Percentiles rank a stretch among this genome's conserved stretches.
These are phyloP conservation scores for Pachysandra terminalis DNA, from an alignment of 164 flowering plant species.

Conservation along the genomic window DNA sequence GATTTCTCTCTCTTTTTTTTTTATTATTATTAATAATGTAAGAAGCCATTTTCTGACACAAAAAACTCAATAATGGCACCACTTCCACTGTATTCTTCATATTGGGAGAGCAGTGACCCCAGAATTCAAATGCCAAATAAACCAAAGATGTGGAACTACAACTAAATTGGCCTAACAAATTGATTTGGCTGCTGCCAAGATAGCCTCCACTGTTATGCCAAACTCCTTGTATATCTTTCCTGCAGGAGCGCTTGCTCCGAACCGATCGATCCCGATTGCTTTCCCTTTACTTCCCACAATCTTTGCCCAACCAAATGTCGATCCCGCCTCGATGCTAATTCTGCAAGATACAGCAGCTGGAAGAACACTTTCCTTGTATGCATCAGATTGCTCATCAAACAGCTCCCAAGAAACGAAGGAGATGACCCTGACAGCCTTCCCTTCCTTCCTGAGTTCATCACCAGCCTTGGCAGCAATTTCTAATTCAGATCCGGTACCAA, in stretches of 20 bases:
- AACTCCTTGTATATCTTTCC: conserved; percentile 86
- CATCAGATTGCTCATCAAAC: conserved; percentile 82
- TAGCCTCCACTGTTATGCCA: conserved; percentile 85
- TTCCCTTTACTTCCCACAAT: conserved; percentile 76
- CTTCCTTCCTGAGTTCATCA: conserved; percentile 83
- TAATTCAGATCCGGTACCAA: conserved; percentile 96
- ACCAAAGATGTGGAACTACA: conserved; percentile 6
- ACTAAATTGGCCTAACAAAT: conserved; percentile 27
- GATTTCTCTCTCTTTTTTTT: conserved; percentile 20
- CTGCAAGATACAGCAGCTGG: conserved; percentile 78
- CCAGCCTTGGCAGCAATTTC: conserved; percentile 87
- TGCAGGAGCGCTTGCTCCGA: conserved; percentile 98
- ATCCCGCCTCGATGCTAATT: conserved; percentile 92
- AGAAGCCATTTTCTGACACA: conserved; percentile 18
- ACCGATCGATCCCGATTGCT: conserved; percentile 82
- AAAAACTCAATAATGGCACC: conserved; percentile 18
- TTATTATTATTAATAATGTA: conserved; percentile 5
- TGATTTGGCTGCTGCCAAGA: conserved; percentile 77
- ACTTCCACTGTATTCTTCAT: conserved; percentile 14
- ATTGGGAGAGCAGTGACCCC: conserved; percentile 12
- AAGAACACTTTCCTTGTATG: conserved; percentile 91
- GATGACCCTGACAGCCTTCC: conserved; percentile 84
- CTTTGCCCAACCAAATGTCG: conserved; percentile 93
- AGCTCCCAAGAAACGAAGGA: conserved; percentile 91
- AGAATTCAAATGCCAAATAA: conserved; percentile 16